A percentile compares a stretch with the other conserved stretches of the same genome.
These are phyloP conservation scores for Xylogone sp. DNA, from an alignment of 2,329 filamentous ascomycete genomes.

Conservation along the genomic window DNA sequence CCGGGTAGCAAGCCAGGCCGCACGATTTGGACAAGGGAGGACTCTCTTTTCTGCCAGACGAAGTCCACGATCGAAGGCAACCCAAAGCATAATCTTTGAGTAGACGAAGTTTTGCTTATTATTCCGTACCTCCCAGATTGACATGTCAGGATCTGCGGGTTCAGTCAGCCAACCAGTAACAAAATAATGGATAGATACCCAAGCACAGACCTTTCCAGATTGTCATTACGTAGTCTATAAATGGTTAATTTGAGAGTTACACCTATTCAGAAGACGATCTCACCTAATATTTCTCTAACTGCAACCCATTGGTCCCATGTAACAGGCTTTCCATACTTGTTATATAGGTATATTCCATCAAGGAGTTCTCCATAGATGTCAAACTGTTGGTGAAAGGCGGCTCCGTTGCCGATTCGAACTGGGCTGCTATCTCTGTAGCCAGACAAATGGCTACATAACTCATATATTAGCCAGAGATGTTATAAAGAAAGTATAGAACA, in stretches of 20 bases:
- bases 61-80: slow-evolving; percentile 71
- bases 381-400: slow-evolving; percentile 71
- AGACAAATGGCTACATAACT: slow-evolving; percentile 53
- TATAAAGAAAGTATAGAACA: not conserved
- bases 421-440: slow-evolving; percentile 69
- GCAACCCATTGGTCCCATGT: slow-evolving; percentile 74
- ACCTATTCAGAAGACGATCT: slow-evolving; percentile 5
- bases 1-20: slow-evolving; percentile 61
- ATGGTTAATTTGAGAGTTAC: slow-evolving; percentile 12
- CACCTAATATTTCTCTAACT: slow-evolving; percentile 62
- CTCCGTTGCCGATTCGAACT: slow-evolving; percentile 74
- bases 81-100: slow-evolving; percentile 82
- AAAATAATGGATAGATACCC: not conserved
- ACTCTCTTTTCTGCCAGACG: slow-evolving; percentile 72
- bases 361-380: slow-evolving; percentile 79
- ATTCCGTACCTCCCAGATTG: slow-evolving; percentile 78
- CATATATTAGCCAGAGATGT: slow-evolving; percentile 6
- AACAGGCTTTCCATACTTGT: slow-evolving; percentile 74
- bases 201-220: slow-evolving; percentile 51
- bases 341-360: slow-evolving; percentile 74
- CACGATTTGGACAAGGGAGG: slow-evolving; percentile 68
- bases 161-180: too few relatives aligned
- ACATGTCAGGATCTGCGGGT: slow-evolving; percentile 64
- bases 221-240: slow-evolving; percentile 62
- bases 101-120: slow-evolving; percentile 75